Base-by-base conservation (phyloP, 225 moss, liverwort and hornwort species). In the Anthoceros angustus region DNA sequence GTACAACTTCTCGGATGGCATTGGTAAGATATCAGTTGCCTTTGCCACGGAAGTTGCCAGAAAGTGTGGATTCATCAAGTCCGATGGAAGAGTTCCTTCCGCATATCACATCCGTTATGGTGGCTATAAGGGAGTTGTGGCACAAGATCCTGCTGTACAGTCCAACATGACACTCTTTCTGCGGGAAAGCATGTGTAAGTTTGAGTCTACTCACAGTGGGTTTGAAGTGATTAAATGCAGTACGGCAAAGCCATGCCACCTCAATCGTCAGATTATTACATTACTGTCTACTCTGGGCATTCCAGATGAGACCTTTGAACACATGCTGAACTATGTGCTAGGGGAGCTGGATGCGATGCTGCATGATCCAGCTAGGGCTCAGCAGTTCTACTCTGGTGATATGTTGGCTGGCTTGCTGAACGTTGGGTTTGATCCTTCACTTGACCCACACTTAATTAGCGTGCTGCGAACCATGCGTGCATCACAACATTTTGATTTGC, bases 81-180 rank as follows among this genome's bases (percentile, higher is more conserved):
- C 66, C 63, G 42, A 46, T 39, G 90, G 78, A 32, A 14, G 23
- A 6, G 69, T 67, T 10, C 95, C 98, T 60, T 98, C 98, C 40
- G 98, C 89, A 41, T 98, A 89, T 68, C 98, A 98, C 72, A 98
- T 98, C 43, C 87, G 98, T n/a, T 98, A 89, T 42, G 88, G 92
- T 7, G 92, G 98, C 2, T 98, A 87, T 25, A 98, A 98, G 72
- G 98, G 92, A 62, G 92, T 98, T 43, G 98, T 98, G 39, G 92
- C 92, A 25, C 75, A 86, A 25, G 87, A 87, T 77, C 98, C 89
- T 9, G 61, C 61, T 62, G 74, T 40, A 41, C 62, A 45, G 20
- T 84, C 84, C 8, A 64, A 69, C 12, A 81, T 73, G 64, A 98
- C 87, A 67, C 85, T 98, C 24, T 87, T 83, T 5, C 62, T 98